phyloP scores from a whole-genome alignment of 768 basidiomycete genomes.

The Podaxis rugospora region DNA sequence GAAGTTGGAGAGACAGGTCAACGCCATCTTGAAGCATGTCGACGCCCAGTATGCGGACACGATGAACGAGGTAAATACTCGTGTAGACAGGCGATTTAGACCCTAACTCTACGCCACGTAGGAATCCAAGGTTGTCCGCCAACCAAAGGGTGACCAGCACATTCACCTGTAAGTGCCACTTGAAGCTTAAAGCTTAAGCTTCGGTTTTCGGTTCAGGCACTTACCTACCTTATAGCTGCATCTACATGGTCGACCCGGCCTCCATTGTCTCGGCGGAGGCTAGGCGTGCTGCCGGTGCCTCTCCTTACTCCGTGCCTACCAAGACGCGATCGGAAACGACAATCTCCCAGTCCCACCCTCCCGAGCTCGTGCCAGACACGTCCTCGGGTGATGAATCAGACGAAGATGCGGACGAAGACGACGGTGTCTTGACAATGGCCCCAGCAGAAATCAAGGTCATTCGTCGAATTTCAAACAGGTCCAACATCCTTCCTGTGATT shows the following conservation, averaged over 20 bases:
- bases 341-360: slow-evolving; percentile 46
- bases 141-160: slow-evolving; percentile 86
- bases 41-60: slow-evolving; percentile 83
- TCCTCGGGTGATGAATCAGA: slow-evolving; percentile 41
- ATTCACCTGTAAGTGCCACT: slow-evolving; percentile 68
- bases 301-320: slow-evolving; percentile 39
- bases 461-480: slow-evolving; percentile 64
- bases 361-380: slow-evolving; percentile 52
- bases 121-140: slow-evolving; percentile 87
- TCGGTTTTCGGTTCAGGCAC: slow-evolving; percentile 4
- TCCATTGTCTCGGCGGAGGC: slow-evolving; percentile 56
- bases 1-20: slow-evolving; percentile 76
- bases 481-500: slow-evolving; percentile 80
- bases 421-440: slow-evolving; percentile 58
- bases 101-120: slow-evolving; percentile 22
- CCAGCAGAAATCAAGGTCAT: slow-evolving; percentile 79
- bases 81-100: background rate
- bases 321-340: slow-evolving; percentile 67
- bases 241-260: slow-evolving; percentile 80
- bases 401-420: slow-evolving; percentile 43
- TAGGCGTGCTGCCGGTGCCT: slow-evolving; percentile 30
- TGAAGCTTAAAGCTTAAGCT: background rate
- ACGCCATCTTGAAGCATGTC: slow-evolving; percentile 67
- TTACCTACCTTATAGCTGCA: slow-evolving; percentile 47
- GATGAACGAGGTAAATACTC: slow-evolving; percentile 68